Percentiles rank a stretch among this genome's conserved stretches.
Conservation (phyloP, 768 basidiomycete genomes). For the Rhodotorula taiwanensis region DNA sequence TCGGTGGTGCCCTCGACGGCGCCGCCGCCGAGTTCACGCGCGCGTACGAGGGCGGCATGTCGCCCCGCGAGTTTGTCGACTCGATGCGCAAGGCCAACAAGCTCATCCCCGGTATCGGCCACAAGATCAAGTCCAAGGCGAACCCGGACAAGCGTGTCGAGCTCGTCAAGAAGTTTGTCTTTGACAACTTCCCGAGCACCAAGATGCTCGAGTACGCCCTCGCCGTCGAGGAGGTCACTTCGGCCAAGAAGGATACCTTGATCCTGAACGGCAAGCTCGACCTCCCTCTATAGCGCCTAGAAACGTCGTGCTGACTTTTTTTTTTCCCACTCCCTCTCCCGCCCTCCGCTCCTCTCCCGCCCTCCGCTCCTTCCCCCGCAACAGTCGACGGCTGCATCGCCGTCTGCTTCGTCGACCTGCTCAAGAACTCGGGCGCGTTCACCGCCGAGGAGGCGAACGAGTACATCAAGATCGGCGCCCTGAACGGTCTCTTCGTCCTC, state of each 20-base stretch:
- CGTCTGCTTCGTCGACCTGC: slow-evolving; percentile 17
- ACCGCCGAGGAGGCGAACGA: slow-evolving; percentile 91
- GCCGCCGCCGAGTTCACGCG: slow-evolving; percentile 92
- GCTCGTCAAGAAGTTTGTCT: slow-evolving; percentile 12
- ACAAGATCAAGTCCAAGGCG: slow-evolving; percentile 99
- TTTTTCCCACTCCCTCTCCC: too few species aligned
- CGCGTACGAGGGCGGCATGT: slow-evolving; percentile 82
- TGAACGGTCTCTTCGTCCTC: slow-evolving; percentile 95
- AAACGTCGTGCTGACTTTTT: slow-evolving; percentile 40
- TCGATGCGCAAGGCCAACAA: slow-evolving; percentile 50
- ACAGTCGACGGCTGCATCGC: slow-evolving; percentile 10
- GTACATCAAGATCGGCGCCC: slow-evolving; percentile 91
- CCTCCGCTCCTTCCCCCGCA: neutral
- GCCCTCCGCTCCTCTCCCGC: neutral
- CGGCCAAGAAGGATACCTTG: slow-evolving; percentile 93
- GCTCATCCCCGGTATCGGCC: slow-evolving; percentile 79
- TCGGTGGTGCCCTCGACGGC: slow-evolving; percentile 97
- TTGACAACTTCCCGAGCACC: slow-evolving; percentile 71
- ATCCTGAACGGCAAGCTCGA: slow-evolving; percentile 71
- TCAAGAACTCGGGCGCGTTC: slow-evolving; percentile 67
- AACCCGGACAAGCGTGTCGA: slow-evolving; percentile 52
- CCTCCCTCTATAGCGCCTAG: slow-evolving; percentile 45
- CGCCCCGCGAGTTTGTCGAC: slow-evolving; percentile 95
- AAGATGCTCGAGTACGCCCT: slow-evolving; percentile 69
- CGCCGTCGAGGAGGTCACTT: slow-evolving; percentile 87